A percentile compares a stretch with the other conserved stretches of the same genome.
Evolutionary conservation across 2,329 filamentous ascomycete genomes (phyloP).

Genomic region (Oidium heveae): DNA sequence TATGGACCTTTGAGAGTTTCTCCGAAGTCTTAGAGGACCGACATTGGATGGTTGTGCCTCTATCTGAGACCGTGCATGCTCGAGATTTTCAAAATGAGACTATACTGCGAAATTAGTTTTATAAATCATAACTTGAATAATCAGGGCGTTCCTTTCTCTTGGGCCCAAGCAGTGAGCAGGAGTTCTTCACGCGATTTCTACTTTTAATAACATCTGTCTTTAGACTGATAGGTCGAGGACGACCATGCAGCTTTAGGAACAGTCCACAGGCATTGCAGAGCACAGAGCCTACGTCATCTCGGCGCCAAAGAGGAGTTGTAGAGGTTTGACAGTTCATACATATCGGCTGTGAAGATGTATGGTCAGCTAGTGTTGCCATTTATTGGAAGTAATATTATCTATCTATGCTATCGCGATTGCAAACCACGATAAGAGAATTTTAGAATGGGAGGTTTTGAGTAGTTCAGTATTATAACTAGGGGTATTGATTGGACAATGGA

Average conservation of each 20-base stretch:
- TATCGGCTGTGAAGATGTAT: constrained; percentile 53
- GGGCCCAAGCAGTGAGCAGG: constrained; percentile 45
- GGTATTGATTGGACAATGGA: too few relatives aligned
- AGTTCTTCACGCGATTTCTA: constrained; percentile 88
- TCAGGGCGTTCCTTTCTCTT: constrained; percentile 48
- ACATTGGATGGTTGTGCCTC: constrained; percentile 28
- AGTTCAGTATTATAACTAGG: too few relatives aligned
- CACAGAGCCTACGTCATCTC: constrained; percentile 85
- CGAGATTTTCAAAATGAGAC: too few relatives aligned
- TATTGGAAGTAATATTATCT: constrained; percentile 4
- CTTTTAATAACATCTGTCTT: constrained; percentile 99
- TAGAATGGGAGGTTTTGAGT: background rate
- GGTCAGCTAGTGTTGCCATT: constrained; percentile 25
- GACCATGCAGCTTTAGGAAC: constrained; percentile 89
- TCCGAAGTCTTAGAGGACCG: constrained; percentile 29
- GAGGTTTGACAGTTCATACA: constrained; percentile 94
- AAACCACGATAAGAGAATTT: constrained; percentile 5
- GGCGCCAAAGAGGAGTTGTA: constrained; percentile 87
- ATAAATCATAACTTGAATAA: background rate
- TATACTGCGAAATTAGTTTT: too few relatives aligned
- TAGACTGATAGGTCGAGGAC: constrained; percentile 76
- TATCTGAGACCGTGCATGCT: too few relatives aligned
- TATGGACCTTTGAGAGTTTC: constrained; percentile 43
- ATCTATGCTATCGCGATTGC: constrained; percentile 3
- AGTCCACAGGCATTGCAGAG: constrained; percentile 97